Conservation (phyloP, 2,329 filamentous ascomycete species). For the Pezicula carpinea region DNA sequence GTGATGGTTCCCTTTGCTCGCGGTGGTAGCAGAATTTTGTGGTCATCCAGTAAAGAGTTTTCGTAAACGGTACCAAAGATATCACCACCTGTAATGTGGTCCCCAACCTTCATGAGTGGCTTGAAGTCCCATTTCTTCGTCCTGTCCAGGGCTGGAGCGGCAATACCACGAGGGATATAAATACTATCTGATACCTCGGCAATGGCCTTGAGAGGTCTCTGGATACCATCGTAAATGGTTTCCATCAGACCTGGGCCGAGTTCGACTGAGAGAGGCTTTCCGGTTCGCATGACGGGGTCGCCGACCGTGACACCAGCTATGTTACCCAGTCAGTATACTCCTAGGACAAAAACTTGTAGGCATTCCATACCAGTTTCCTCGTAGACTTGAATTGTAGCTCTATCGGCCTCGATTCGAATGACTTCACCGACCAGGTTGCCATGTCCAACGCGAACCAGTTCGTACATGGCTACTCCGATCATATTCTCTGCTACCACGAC, state of each 20-base stretch:
- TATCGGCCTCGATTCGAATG: constrained; percentile 94
- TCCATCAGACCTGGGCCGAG: constrained; percentile 95
- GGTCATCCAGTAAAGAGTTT: constrained; percentile 89
- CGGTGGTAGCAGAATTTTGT: constrained; percentile 89
- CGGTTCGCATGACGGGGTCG: constrained; percentile 84
- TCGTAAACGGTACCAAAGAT: constrained; percentile 93
- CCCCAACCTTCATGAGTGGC: constrained; percentile 86
- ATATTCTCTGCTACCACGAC: constrained; percentile 97
- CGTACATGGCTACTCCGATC: constrained; percentile 99
- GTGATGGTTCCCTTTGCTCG: constrained; percentile 89
- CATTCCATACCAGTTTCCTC: constrained; percentile 81
- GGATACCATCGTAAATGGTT: constrained; percentile 99
- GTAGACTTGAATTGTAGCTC: constrained; percentile 97
- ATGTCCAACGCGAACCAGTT: constrained; percentile 90
- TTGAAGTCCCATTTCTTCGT: constrained; percentile 96
- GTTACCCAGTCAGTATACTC: constrained; percentile 21
- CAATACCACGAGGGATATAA: constrained; percentile 94
- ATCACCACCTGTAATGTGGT: constrained; percentile 94
- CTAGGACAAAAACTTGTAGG: not conserved
- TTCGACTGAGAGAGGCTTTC: constrained; percentile 96
- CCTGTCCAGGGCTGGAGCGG: constrained; percentile 82
- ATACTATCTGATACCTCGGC: constrained; percentile 75
- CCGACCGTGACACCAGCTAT: constrained; percentile 90
- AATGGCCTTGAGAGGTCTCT: constrained; percentile 87
- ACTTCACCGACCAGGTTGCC: constrained; percentile 93